These are phyloP conservation scores for Melanogaster broomeanus DNA, from an alignment of 768 basidiomycete genomes.

Conservation along the genomic window DNA sequence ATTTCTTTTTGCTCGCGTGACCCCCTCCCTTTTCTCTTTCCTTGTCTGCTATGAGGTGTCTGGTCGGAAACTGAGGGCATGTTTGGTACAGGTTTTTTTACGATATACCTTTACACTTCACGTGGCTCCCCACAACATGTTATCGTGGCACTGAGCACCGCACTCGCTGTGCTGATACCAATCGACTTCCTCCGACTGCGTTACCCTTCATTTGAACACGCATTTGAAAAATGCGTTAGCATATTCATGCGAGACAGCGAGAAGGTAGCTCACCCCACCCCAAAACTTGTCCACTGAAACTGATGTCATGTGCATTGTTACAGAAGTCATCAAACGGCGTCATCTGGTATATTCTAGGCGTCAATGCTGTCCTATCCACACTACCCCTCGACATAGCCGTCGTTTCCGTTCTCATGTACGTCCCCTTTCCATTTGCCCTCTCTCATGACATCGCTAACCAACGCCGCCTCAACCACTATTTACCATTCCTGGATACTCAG, in stretches of 20 bases:
- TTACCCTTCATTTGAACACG: conserved; percentile 59
- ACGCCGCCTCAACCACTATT: neutral
- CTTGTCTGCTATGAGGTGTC: neutral
- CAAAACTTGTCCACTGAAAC: neutral
- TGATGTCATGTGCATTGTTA: neutral
- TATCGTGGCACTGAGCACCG: conserved; percentile 61
- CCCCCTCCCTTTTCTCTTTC: neutral
- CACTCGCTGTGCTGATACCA: conserved; percentile 68
- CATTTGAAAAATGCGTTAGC: conserved; percentile 73
- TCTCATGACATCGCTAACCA: neutral
- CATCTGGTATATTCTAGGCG: conserved; percentile 87
- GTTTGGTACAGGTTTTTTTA: conserved; percentile 56
- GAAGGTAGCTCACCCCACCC: conserved; percentile 46
- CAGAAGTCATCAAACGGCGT: conserved; percentile 82
- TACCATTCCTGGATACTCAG: conserved; percentile 39
- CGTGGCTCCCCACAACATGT: conserved; percentile 52
- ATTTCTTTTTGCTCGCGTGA: conserved; percentile 15
- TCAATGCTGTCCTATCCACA: conserved; percentile 68
- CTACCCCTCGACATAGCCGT: conserved; percentile 88
- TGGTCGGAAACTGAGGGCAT: conserved; percentile 2
- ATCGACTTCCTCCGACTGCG: conserved; percentile 75
- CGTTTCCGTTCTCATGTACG: conserved; percentile 88
- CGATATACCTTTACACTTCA: conserved; percentile 55
- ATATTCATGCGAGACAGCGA: conserved; percentile 91
- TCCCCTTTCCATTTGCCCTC: conserved; percentile 10